A percentile compares a stretch with the other conserved stretches of the same genome.
These are phyloP conservation scores for Amaranthus palmeri DNA, from an alignment of 148 eudicot genomes.

Conservation along the genomic window DNA sequence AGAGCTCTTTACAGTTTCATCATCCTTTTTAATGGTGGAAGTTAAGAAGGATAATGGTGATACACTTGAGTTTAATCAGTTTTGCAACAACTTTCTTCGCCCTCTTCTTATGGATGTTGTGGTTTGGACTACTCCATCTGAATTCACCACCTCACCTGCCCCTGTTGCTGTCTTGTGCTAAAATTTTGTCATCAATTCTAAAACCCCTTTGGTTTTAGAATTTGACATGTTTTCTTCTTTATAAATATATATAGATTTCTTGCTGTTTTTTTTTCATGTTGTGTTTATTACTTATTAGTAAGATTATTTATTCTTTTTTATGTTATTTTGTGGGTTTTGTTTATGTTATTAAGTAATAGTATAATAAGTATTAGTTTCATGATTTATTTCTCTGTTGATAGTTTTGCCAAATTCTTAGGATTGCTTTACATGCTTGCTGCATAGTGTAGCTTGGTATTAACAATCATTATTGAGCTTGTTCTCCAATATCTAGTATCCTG, in stretches of 20 bases:
- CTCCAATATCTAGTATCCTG: no score
- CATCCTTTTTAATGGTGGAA: conserved; percentile 57
- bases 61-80: conserved; percentile 57
- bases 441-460: no score
- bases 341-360: no score
- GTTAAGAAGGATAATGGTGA: conserved; percentile 60
- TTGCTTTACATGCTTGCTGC: no score
- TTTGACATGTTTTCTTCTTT: conserved; percentile 6
- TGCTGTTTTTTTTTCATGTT: neutral
- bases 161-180: neutral
- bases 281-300: neutral
- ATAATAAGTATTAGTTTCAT: neutral
- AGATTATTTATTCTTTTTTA: neutral
- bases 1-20: conserved; percentile 42
- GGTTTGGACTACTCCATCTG: conserved; percentile 40
- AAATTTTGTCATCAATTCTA: neutral
- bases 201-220: conserved; percentile 8
- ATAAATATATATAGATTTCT: neutral
- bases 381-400: no score
- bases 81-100: conserved; percentile 57
- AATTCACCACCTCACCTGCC: neutral
- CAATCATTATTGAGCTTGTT: no score
- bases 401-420: no score
- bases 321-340: neutral
- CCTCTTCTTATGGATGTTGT: conserved; percentile 54